phyloP scores from a whole-genome alignment of 2,329 filamentous ascomycete genomes.

The Aureobasidium leucospermi region DNA sequence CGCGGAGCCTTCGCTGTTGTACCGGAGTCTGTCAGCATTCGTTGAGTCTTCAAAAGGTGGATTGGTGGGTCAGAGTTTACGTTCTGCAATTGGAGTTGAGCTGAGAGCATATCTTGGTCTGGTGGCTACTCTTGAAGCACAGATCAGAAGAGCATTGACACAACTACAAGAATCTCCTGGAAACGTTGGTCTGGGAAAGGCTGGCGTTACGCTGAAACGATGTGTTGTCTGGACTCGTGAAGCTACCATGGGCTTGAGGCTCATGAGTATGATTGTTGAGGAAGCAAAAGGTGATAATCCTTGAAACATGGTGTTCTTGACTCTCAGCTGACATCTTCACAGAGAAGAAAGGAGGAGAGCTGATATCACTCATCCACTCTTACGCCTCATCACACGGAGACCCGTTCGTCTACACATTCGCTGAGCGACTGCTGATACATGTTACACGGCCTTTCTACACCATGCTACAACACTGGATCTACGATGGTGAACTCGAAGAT shows the following conservation, averaged over 20 bases:
- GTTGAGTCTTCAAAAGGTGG: slow-evolving; percentile 74
- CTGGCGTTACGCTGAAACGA: slow-evolving; percentile 86
- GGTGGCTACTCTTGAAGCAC: slow-evolving; percentile 84
- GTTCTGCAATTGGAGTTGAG: slow-evolving; percentile 77
- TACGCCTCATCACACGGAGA: slow-evolving; percentile 94
- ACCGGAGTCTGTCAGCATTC: slow-evolving; percentile 71
- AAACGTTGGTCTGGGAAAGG: slow-evolving; percentile 67
- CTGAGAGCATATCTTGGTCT: slow-evolving; percentile 83
- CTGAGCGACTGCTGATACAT: slow-evolving; percentile 76
- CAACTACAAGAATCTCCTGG: slow-evolving; percentile 58
- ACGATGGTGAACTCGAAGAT: slow-evolving; percentile 95
- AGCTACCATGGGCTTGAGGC: slow-evolving; percentile 84
- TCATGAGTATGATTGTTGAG: slow-evolving; percentile 92
- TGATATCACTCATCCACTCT: slow-evolving; percentile 87
- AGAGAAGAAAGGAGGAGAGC: slow-evolving; percentile 74
- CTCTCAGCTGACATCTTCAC: not conserved
- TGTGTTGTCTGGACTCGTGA: slow-evolving; percentile 97
- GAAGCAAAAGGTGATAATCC: slow-evolving; percentile 61
- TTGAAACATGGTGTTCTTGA: slow-evolving; percentile 6
- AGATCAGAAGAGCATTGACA: slow-evolving; percentile 76
- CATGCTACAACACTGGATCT: slow-evolving; percentile 94
- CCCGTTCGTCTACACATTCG: slow-evolving; percentile 87
- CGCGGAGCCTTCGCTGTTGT: slow-evolving; percentile 89
- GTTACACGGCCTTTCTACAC: slow-evolving; percentile 95
- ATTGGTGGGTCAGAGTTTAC: slow-evolving; percentile 83